A percentile compares a stretch with the other conserved stretches of the same genome.
These are phyloP conservation scores for Plenodomus lindquistii DNA, from an alignment of 2,329 filamentous ascomycete species.

Conservation along the genomic window DNA sequence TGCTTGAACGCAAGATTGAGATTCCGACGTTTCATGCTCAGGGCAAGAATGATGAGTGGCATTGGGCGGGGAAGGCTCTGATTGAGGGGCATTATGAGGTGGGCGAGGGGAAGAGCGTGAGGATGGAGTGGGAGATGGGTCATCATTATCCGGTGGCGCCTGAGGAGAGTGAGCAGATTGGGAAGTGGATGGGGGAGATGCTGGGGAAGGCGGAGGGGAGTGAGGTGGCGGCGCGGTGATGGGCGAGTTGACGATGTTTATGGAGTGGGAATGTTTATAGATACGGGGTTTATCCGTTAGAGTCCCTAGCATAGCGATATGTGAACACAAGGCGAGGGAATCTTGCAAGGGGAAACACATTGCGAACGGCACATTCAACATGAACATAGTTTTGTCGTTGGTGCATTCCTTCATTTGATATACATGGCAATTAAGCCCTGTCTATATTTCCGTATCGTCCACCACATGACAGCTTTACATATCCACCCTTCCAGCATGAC, in stretches of 20 bases:
- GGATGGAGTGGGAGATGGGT: constrained; percentile 36
- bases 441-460: neutral
- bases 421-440: constrained; percentile 1
- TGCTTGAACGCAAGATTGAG: constrained; percentile 22
- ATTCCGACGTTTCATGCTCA: constrained; percentile 39
- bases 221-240: neutral
- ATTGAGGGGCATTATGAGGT: constrained; percentile 33
- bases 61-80: constrained; percentile 36
- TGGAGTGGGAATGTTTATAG: neutral
- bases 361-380: neutral
- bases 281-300: too few species aligned
- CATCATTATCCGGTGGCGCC: constrained; percentile 41
- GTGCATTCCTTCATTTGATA: constrained; percentile 1
- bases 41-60: constrained; percentile 41
- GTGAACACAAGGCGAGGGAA: too few species aligned
- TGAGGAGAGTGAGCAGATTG: constrained; percentile 37
- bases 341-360: too few species aligned
- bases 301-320: too few species aligned
- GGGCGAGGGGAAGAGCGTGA: constrained; percentile 25
- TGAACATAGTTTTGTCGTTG: neutral
- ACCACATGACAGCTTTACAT: neutral
- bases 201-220: neutral
- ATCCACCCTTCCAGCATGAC: neutral
- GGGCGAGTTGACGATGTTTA: too few species aligned
- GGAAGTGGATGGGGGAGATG: constrained; percentile 25